Evolutionary conservation across 169 alveolate species (phyloP).

Genomic region (Plasmodium inui): DNA sequence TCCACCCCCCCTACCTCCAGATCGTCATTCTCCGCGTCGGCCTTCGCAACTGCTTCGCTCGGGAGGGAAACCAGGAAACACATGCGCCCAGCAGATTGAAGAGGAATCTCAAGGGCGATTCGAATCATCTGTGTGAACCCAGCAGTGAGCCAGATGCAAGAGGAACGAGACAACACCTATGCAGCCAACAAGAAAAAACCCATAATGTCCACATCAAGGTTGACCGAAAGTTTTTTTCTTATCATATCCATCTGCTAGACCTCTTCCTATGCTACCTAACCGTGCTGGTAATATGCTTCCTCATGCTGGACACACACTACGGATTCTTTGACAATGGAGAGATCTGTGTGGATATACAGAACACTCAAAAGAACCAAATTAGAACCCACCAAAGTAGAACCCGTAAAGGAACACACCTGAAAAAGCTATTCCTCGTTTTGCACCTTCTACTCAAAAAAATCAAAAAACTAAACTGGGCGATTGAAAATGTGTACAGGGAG

Average conservation of each 20-base stretch:
- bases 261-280: conserved; percentile 46
- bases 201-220: neutral
- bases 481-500: conserved; percentile 35
- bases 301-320: conserved; percentile 26
- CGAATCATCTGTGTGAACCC: neutral
- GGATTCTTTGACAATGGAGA: conserved; percentile 13
- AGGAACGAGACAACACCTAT: neutral
- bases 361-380: neutral
- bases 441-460: conserved; percentile 43
- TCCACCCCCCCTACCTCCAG: conserved; percentile 44
- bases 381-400: neutral
- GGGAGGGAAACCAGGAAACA: neutral
- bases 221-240: conserved; percentile 14
- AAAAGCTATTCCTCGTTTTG: conserved; percentile 11
- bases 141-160: neutral
- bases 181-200: neutral
- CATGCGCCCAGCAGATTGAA: neutral
- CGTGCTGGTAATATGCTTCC: conserved; percentile 26
- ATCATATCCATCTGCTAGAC: conserved; percentile 43
- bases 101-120: neutral
- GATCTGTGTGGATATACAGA: neutral
- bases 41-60: conserved; percentile 21
- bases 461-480: conserved; percentile 42
- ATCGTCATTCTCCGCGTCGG: conserved; percentile 23
- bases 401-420: neutral